phyloP scores from a whole-genome alignment of 2,329 filamentous ascomycete genomes.

The Apiospora koreana region DNA sequence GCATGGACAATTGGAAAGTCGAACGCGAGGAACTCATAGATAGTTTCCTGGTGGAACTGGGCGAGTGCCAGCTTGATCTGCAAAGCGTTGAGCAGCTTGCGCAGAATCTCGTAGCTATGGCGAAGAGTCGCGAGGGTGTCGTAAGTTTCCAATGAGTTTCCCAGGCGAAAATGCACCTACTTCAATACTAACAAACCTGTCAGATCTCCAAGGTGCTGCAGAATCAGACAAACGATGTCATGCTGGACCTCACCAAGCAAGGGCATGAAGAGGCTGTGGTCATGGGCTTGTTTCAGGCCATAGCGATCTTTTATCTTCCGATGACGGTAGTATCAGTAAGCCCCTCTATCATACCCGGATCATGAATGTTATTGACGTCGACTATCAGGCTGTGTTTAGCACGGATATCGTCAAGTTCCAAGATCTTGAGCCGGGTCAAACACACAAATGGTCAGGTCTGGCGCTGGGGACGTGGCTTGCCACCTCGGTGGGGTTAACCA shows the following conservation, averaged over 20 bases:
- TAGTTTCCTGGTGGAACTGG: background rate
- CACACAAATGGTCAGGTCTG: background rate
- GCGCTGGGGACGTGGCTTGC: background rate
- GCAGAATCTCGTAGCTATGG: background rate
- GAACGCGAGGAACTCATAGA: background rate
- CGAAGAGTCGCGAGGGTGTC: background rate
- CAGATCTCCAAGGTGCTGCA: background rate
- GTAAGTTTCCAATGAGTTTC: background rate
- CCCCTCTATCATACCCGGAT: background rate
- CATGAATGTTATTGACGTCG: background rate
- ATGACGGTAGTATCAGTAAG: background rate
- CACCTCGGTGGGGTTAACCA: background rate
- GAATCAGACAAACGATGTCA: background rate
- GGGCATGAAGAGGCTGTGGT: background rate
- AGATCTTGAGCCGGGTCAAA: background rate
- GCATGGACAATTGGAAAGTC: background rate
- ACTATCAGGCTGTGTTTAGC: background rate
- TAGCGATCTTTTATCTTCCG: background rate
- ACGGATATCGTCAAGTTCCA: background rate
- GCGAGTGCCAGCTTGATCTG: background rate
- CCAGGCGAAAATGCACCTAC: no score
- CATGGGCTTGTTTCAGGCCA: background rate
- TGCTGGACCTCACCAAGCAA: background rate
- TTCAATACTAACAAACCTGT: background rate
- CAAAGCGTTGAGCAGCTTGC: background rate